Conservation (phyloP, 495 filamentous ascomycete species). For the Chaetomium tenue region DNA sequence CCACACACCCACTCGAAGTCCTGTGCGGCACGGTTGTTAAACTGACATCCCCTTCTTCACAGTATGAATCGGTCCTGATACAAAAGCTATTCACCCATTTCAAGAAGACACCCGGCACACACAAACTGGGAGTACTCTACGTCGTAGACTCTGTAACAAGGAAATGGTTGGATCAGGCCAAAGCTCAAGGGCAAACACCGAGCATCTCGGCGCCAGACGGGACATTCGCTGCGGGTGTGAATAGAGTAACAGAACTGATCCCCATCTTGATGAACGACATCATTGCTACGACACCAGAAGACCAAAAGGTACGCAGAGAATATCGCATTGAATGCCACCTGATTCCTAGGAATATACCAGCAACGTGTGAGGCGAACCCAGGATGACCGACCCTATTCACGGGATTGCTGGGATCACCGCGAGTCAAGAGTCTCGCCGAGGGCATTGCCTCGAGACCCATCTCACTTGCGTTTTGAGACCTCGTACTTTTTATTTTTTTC, state of each 20-base stretch:
- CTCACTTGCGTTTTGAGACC: conserved; percentile 14
- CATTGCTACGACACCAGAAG: conserved; percentile 79
- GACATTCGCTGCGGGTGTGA: conserved; percentile 89
- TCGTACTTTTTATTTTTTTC: conserved; percentile 16
- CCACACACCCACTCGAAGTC: too few relatives aligned
- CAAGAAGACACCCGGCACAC: conserved; percentile 89
- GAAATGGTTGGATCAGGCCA: conserved; percentile 96
- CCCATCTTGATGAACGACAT: conserved; percentile 95
- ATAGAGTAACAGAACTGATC: conserved; percentile 93
- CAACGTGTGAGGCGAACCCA: conserved; percentile 10
- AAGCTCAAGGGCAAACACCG: conserved; percentile 71
- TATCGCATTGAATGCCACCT: conserved; percentile 22
- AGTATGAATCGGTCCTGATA: conserved; percentile 94
- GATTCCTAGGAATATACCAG: conserved; percentile 7
- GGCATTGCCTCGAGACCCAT: background rate
- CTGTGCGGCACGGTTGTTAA: conserved; percentile 14
- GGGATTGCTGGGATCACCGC: background rate
- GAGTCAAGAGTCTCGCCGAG: background rate
- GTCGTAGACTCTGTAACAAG: conserved; percentile 99
- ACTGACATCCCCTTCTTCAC: conserved; percentile 38
- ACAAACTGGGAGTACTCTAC: conserved; percentile 99
- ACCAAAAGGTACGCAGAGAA: conserved; percentile 90
- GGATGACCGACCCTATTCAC: background rate
- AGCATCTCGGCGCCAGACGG: conserved; percentile 77
- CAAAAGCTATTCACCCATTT: conserved; percentile 96